Conservation (phyloP, 2,329 filamentous ascomycete species). For the Fusarium pilosicola region DNA sequence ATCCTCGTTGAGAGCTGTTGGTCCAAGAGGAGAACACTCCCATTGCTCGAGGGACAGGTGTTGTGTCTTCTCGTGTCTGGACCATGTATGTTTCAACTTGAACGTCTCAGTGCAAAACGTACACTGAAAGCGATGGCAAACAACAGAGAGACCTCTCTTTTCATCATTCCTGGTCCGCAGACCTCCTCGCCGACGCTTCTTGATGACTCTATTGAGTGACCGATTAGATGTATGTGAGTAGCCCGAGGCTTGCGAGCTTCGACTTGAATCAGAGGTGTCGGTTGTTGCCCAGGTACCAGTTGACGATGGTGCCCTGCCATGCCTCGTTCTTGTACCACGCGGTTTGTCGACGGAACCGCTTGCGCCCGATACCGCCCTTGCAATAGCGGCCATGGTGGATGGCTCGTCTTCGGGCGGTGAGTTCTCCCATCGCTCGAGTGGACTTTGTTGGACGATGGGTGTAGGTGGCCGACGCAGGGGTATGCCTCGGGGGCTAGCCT, state of each 20-base stretch:
- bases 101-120: conserved; percentile 60
- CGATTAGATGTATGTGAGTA: neutral
- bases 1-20: conserved; percentile 51
- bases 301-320: neutral
- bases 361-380: conserved; percentile 33
- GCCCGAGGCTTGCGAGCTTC: neutral
- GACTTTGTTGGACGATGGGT: conserved; percentile 51
- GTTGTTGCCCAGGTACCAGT: conserved; percentile 29
- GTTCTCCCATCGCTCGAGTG: conserved; percentile 47
- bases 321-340: accelerated
- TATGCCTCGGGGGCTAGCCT: neutral
- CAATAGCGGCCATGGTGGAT: conserved; percentile 44
- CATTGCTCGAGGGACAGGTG: conserved; percentile 58
- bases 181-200: conserved; percentile 1
- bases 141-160: neutral
- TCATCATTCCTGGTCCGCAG: neutral
- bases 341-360: neutral
- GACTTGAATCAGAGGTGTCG: conserved; percentile 7
- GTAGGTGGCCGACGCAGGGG: conserved; percentile 53
- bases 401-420: conserved; percentile 49
- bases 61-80: conserved; percentile 61
- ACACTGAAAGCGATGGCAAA: conserved; percentile 47
- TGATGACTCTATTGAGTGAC: neutral
- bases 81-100: conserved; percentile 58
- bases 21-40: conserved; percentile 55